phyloP scores from a whole-genome alignment of 345 rosid genomes.

The Citrus reticulata region DNA sequence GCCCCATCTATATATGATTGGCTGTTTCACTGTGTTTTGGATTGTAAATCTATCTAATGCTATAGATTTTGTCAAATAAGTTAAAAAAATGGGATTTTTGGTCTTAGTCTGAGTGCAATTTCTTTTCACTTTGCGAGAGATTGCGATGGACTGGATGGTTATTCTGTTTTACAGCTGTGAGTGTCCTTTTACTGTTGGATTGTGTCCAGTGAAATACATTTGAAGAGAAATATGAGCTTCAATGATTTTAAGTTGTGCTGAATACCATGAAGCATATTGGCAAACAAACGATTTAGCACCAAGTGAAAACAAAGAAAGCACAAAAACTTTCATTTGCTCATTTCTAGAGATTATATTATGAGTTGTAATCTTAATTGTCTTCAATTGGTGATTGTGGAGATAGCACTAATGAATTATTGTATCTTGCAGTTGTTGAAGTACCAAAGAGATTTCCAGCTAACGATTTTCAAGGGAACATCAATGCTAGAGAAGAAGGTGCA shows the following conservation, averaged over 20 bases:
- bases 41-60: not conserved
- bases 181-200: not conserved
- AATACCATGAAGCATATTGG: not conserved
- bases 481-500: slow-evolving; percentile 83
- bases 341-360: not conserved
- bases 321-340: not conserved
- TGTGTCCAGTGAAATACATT: not conserved
- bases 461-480: slow-evolving; percentile 80
- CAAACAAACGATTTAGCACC: not conserved
- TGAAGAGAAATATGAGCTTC: not conserved
- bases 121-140: not conserved
- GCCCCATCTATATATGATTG: not conserved
- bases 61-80: not conserved
- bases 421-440: slow-evolving; percentile 52
- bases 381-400: not conserved
- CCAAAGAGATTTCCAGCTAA: slow-evolving; percentile 67
- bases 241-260: not conserved
- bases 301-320: not conserved
- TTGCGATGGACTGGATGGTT: not conserved
- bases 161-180: not conserved
- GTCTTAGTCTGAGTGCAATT: not conserved
- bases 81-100: not conserved
- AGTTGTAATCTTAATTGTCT: not conserved
- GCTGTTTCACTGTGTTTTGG: not conserved
- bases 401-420: not conserved